Evolutionary conservation across 208 protist species (phyloP), one percentile per base, ranked within the genome.

Genomic region (Crithidia fasciculata): DNA sequence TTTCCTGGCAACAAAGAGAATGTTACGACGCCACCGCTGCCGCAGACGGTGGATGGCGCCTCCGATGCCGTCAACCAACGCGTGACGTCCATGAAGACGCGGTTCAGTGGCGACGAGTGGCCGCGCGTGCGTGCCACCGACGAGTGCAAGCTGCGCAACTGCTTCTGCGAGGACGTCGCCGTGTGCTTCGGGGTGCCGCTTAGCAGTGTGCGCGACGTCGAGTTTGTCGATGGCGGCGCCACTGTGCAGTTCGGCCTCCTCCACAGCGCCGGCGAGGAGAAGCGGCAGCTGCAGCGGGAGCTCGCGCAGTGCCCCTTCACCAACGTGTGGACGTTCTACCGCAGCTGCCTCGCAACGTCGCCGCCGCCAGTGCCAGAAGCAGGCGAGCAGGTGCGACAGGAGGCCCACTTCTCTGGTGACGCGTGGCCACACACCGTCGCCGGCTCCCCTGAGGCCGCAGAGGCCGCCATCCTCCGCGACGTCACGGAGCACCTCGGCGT

Each of bases 141-240:
- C 28, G 82, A 71, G 43, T 54, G 56, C 2, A 82, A 76, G 19
- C 66, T 90, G 18, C 72, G 80, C 28, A 63, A 74, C n/a, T 74
- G 77, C 36, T 82, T 90, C 69, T 63, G 72, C 43, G 70, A 62
- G 18, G 85, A 90, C 43, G 72, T 90, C 40, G 67, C 69, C 49
- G 54, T 58, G 18, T 75, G 73, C 41, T 69, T 77, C 43, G 43
- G 41, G 41, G 16, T 43, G 5, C 19, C 60, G 1, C 45, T 28
- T 8, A 49, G 57, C n/a, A 19, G 13, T 10, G 66, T 87, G 2
- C 53, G 56, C n/a, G 28, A 80, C 19, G 53, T 83, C 2, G 9
- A 36, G 3, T 81, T 81, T 36, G 54, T 44, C 0, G 15, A 7
- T 3, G 81, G 78, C 37, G 80, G 76, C 41, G 55, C 81, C 36